Evolutionary conservation across 2,329 filamentous ascomycete species (phyloP), one percentile per base, ranked within the genome.

Genomic region (Fusarium poae): DNA sequence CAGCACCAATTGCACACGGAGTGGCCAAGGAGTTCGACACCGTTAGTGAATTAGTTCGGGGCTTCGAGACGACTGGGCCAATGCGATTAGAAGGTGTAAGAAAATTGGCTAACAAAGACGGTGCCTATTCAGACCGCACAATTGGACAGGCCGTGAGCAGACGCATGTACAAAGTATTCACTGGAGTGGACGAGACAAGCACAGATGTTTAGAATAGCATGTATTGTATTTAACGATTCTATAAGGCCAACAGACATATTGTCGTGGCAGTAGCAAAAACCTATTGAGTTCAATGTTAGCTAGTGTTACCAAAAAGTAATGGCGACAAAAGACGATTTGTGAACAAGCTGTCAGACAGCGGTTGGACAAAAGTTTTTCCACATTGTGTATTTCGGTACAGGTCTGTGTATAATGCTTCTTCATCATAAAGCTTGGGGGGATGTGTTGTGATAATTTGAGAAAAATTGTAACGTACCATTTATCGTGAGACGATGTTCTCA

Each of bases 331-430:
- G 52, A 21, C 34, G 44, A 12, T 54, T 51, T 55, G 48, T 56
- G 66, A 65, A 54, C 67, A 75, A 75, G 74, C 72, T 75, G 72
- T 92, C 90, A 92, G 90, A 92, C 89, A 93, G 91, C 90, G 91
- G 90, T 93, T 93, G 91, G 88, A 89, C 88, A 88, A 89, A 88
- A 82, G 81, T 83, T 78, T 83, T 85, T 92, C 90, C 85, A 91
- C 90, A 92, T 84, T 71, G 37, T 74, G 75, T 75, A 45, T 77
- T 91, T 93, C 89, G 85, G 91, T 91, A 91, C 91, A 93, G 91
- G 91, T 93, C 91, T 93, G 90, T 93, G 91, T 91, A 87, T 39
- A 82, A 83, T 85, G 82, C 76, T 82, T 79, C 86, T 82, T 93
- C 89, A 91, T 92, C 91, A 92, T 88, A 62, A 68, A 65, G 74